Percentiles rank a stretch among this genome's conserved stretches.
Conservation (phyloP, 2,329 filamentous ascomycete species). For the Venturia pyrina region DNA sequence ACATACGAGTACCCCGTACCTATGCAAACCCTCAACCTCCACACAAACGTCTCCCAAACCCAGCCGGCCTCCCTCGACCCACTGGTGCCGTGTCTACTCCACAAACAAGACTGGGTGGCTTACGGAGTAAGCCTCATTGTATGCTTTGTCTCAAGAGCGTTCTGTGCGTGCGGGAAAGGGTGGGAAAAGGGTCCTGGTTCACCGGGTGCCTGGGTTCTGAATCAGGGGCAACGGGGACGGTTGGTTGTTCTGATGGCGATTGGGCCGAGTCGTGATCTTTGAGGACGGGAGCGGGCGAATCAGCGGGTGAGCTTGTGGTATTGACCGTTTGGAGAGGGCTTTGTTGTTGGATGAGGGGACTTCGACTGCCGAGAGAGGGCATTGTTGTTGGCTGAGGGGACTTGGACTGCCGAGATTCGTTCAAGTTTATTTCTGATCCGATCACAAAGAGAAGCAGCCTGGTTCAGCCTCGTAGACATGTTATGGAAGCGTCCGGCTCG, state of each 20-base stretch:
- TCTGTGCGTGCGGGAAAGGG: neutral
- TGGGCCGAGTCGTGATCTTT: neutral
- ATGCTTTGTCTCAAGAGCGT: neutral
- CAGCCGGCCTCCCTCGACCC: too few species aligned
- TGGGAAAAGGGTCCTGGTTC: too few species aligned
- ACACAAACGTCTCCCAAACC: neutral
- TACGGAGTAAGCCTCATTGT: neutral
- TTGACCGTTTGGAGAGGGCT: neutral
- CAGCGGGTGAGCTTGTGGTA: neutral
- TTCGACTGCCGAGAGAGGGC: too few species aligned
- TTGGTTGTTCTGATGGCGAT: neutral
- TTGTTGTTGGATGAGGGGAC: too few species aligned
- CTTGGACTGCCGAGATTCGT: too few species aligned
- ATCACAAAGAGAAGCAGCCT: too few species aligned
- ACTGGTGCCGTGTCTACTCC: neutral
- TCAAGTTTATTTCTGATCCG: too few species aligned
- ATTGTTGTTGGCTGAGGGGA: too few species aligned
- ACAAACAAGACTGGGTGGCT: neutral
- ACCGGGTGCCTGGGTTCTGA: neutral
- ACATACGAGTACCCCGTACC: too few species aligned
- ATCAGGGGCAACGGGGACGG: neutral
- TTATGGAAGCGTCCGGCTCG: too few species aligned
- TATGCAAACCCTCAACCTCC: neutral
- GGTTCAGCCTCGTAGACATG: too few species aligned
- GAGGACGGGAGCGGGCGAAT: neutral